phyloP scores from a whole-genome alignment of 305 asterid species.

The Fraxinus paxiana region DNA sequence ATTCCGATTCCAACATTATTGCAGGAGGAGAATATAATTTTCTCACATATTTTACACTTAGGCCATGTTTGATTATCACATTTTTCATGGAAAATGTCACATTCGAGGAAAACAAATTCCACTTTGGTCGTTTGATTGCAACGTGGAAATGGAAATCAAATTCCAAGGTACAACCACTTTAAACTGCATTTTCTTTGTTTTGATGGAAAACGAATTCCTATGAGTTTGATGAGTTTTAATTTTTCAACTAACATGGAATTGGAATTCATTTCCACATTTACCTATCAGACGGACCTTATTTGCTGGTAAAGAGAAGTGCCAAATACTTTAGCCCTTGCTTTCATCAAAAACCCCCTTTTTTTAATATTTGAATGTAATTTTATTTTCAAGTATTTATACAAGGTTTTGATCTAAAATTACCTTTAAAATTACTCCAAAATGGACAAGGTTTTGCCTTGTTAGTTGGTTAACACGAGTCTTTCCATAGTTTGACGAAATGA shows the following conservation, averaged over 20 bases:
- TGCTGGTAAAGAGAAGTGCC: conserved; percentile 3
- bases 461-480: neutral
- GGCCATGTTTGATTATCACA: too few species aligned
- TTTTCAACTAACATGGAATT: too few species aligned
- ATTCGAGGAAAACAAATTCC: too few species aligned
- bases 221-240: too few species aligned
- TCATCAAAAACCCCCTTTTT: neutral
- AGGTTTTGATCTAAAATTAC: neutral
- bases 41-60: neutral
- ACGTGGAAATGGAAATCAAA: too few species aligned
- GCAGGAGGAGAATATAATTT: neutral
- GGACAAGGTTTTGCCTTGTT: neutral
- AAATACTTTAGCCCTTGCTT: neutral
- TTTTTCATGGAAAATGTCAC: too few species aligned
- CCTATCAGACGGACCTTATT: neutral
- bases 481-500: neutral
- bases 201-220: too few species aligned
- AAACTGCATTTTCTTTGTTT: too few species aligned
- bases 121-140: too few species aligned
- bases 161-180: too few species aligned
- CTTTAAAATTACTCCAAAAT: neutral
- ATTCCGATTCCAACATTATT: neutral
- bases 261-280: too few species aligned
- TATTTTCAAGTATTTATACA: neutral
- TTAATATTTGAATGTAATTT: neutral